Percentiles rank a stretch among this genome's conserved stretches.
These are phyloP conservation scores for Rosellinia necatrix DNA, from an alignment of 2,329 filamentous ascomycete species.

Conservation along the genomic window DNA sequence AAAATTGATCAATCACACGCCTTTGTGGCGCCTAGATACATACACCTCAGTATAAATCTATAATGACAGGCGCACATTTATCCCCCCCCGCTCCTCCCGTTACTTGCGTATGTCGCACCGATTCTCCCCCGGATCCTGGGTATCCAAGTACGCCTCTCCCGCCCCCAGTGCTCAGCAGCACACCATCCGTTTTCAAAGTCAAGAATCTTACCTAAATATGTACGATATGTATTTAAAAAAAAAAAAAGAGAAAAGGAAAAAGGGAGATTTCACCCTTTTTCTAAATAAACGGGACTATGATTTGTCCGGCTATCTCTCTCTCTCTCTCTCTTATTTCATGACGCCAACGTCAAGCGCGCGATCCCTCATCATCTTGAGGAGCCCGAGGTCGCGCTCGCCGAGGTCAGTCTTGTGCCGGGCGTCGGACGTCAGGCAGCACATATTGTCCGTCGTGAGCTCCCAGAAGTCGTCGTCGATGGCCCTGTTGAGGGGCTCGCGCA, in stretches of 20 bases:
- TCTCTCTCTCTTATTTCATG: background rate
- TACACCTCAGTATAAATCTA: no score
- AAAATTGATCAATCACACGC: no score
- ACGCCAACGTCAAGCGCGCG: constrained; percentile 26
- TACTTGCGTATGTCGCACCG: no score
- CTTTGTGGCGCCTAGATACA: no score
- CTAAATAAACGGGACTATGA: background rate
- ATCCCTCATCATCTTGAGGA: constrained; percentile 40
- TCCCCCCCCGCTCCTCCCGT: no score
- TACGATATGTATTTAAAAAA: no score
- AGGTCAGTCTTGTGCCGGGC: constrained; percentile 33
- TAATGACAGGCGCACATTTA: no score
- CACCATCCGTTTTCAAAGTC: no score
- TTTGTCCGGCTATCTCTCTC: background rate
- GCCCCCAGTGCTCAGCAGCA: no score
- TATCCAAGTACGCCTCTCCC: no score
- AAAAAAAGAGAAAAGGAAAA: background rate
- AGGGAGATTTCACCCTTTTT: background rate
- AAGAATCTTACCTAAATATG: no score
- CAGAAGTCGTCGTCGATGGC: constrained; percentile 35
- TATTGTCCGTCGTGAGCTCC: constrained; percentile 42
- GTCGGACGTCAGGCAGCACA: constrained; percentile 43
- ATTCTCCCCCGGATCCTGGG: no score
- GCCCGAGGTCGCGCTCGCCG: constrained; percentile 32
- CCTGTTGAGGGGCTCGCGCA: constrained; percentile 38